Percentiles rank a stretch among this genome's conserved stretches.
Conservation (phyloP, 192 early-diverging fungal species). For the Chytriomyces sp. region DNA sequence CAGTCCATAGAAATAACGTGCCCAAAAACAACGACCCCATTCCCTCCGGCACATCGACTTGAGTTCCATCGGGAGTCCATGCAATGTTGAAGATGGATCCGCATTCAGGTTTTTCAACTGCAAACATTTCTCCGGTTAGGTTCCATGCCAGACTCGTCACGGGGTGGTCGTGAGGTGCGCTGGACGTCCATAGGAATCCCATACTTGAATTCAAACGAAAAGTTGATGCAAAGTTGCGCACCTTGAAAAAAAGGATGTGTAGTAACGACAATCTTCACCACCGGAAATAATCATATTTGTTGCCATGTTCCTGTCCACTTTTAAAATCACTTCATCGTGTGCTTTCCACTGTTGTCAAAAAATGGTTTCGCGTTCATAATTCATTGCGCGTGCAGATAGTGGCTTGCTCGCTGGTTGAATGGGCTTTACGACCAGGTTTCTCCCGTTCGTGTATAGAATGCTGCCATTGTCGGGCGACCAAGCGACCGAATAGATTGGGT, state of each 20-base stretch:
- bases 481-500: conserved; percentile 56
- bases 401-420: conserved; percentile 59
- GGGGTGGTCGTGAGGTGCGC: conserved; percentile 54
- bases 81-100: conserved; percentile 63
- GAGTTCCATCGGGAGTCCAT: conserved; percentile 67
- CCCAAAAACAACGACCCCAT: conserved; percentile 60
- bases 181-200: conserved; percentile 62
- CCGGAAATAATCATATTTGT: conserved; percentile 64
- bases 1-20: conserved; percentile 53
- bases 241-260: conserved; percentile 10
- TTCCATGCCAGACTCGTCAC: conserved; percentile 63
- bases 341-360: conserved; percentile 46
- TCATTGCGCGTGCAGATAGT: not conserved
- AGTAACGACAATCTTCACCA: conserved; percentile 65
- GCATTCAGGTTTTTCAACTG: conserved; percentile 53
- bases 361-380: not conserved
- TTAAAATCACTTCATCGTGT: conserved; percentile 62
- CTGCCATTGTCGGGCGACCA: conserved; percentile 65
- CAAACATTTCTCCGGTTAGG: conserved; percentile 66
- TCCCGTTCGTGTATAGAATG: conserved; percentile 55
- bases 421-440: conserved; percentile 60
- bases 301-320: conserved; percentile 63
- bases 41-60: conserved; percentile 60
- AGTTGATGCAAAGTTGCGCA: not conserved
- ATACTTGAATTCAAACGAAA: conserved; percentile 44